phyloP scores from a whole-genome alignment of 2,329 filamentous ascomycete genomes.

The Arthrobotrys pseudoclavata region DNA sequence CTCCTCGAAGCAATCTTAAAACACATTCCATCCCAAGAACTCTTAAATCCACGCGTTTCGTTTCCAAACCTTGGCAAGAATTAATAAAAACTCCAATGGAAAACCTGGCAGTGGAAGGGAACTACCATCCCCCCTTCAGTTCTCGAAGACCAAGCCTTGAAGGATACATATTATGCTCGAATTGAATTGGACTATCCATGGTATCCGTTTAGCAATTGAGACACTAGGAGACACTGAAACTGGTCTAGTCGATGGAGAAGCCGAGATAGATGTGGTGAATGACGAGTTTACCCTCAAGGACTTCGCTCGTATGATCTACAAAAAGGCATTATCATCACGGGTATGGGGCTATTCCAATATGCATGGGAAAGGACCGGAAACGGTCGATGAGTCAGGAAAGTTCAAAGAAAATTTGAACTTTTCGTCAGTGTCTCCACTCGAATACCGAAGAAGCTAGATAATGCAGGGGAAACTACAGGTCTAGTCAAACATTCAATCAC shows the following conservation, averaged over 20 bases:
- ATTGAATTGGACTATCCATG: neutral
- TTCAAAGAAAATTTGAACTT: neutral
- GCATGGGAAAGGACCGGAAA: neutral
- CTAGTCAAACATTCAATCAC: neutral
- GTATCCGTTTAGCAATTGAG: neutral
- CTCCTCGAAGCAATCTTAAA: constrained; percentile 51
- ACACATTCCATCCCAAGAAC: constrained; percentile 18
- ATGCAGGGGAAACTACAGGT: neutral
- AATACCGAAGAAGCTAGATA: neutral
- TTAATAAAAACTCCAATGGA: constrained; percentile 43
- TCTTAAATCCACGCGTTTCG: constrained; percentile 24
- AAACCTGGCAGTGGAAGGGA: constrained; percentile 37
- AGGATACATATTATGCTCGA: neutral
- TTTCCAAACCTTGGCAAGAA: constrained; percentile 28
- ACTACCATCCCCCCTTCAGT: constrained; percentile 20
- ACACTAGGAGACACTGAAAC: neutral
- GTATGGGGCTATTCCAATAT: constrained; percentile 5
- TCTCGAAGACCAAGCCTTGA: neutral
- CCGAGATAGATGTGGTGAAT: neutral
- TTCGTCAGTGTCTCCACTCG: neutral
- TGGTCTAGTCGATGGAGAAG: neutral
- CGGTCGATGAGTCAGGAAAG: neutral
- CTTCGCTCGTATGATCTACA: constrained; percentile 20
- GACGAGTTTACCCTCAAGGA: constrained; percentile 12
- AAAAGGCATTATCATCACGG: constrained; percentile 7